phyloP scores from a whole-genome alignment of 768 basidiomycete species.

The Glaciozyma martinii region DNA sequence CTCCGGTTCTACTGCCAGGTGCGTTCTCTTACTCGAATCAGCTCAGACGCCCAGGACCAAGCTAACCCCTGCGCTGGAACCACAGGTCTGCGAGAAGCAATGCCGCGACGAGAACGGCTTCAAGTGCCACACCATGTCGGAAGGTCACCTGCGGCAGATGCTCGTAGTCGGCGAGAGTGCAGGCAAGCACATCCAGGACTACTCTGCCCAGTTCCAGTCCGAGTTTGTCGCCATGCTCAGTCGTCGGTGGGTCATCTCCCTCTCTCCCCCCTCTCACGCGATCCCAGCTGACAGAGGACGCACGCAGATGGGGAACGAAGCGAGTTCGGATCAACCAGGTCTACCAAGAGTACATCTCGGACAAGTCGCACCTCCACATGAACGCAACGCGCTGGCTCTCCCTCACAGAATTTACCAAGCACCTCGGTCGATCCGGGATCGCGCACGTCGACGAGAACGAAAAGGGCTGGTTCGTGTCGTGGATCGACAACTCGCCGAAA shows the following conservation, averaged over 20 bases:
- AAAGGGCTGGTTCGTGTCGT: slow-evolving; percentile 94
- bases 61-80: slow-evolving; percentile 45
- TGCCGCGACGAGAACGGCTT: slow-evolving; percentile 92
- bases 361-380: slow-evolving; percentile 93
- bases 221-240: slow-evolving; percentile 87
- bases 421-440: slow-evolving; percentile 74
- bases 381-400: slow-evolving; percentile 97
- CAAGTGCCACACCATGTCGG: slow-evolving; percentile 84
- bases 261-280: no score
- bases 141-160: slow-evolving; percentile 92
- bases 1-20: not conserved
- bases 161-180: slow-evolving; percentile 91
- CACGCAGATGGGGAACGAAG: slow-evolving; percentile 73
- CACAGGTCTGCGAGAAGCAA: slow-evolving; percentile 95
- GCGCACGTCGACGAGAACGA: slow-evolving; percentile 95
- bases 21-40: not conserved
- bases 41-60: not conserved
- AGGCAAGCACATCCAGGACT: slow-evolving; percentile 80
- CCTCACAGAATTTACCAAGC: slow-evolving; percentile 86
- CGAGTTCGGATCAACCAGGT: slow-evolving; percentile 89
- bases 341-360: slow-evolving; percentile 94
- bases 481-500: slow-evolving; percentile 94
- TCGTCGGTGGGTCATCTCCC: slow-evolving; percentile 46
- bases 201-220: slow-evolving; percentile 76
- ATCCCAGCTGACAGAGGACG: slow-evolving; percentile 7